phyloP scores from a whole-genome alignment of 2,329 filamentous ascomycete genomes.

The Fusarium bactridioides region DNA sequence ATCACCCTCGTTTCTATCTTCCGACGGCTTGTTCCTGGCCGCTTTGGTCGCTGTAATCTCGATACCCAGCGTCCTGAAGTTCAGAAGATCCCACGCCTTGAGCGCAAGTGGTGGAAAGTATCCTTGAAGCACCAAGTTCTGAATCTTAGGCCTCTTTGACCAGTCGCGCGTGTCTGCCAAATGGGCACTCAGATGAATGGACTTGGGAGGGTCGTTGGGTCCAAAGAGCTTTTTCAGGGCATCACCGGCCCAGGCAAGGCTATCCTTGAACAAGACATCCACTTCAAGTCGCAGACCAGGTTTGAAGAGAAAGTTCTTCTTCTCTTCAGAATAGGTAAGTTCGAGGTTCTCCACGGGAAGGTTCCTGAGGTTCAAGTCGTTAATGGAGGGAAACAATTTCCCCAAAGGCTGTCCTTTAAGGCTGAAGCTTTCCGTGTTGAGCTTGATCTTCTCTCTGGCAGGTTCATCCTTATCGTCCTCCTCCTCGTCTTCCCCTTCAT shows the following conservation, averaged over 20 bases:
- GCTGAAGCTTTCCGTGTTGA: neutral
- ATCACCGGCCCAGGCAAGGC: rapidly evolving
- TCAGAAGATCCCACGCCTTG: neutral
- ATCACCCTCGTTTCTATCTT: too few species aligned
- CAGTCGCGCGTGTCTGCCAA: neutral
- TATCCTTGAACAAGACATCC: neutral
- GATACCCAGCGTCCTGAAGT: neutral
- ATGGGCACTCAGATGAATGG: neutral
- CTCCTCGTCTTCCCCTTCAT: rapidly evolving
- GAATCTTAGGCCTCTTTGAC: neutral
- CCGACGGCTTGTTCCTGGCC: neutral
- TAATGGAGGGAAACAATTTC: neutral
- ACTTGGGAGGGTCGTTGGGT: neutral
- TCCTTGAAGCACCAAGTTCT: neutral
- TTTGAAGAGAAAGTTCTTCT: neutral
- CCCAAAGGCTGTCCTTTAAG: neutral
- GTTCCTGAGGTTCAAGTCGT: rapidly evolving
- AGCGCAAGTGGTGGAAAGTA: neutral
- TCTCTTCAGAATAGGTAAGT: neutral
- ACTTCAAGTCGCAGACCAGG: neutral
- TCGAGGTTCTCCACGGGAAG: rapidly evolving
- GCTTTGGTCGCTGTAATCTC: neutral
- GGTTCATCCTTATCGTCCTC: neutral
- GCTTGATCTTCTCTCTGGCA: neutral
- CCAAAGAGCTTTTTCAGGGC: neutral